Percentiles rank a stretch among this genome's conserved stretches.
phyloP scores from a whole-genome alignment of 2,329 filamentous ascomycete genomes.

The Penicillium sp. region DNA sequence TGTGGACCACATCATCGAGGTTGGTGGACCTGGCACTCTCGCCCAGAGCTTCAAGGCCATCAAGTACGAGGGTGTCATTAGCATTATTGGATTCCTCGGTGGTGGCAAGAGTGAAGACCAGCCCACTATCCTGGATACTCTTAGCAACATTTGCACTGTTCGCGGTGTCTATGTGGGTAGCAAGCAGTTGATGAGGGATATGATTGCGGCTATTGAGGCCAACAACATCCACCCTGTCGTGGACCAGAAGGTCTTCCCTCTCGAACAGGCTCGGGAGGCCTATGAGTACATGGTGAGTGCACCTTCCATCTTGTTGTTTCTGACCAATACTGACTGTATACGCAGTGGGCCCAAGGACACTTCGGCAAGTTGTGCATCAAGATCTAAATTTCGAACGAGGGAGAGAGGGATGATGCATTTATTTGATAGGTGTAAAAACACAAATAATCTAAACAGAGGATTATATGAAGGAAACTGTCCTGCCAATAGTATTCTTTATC shows the following conservation, averaged over 20 bases:
- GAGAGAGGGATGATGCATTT: not conserved
- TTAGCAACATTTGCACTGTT: conserved; percentile 51
- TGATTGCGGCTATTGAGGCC: conserved; percentile 55
- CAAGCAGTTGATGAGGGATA: conserved; percentile 54
- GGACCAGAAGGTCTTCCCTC: conserved; percentile 53
- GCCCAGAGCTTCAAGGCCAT: conserved; percentile 52
- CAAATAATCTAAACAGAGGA: no score
- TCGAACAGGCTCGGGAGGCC: conserved; percentile 50
- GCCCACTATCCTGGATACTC: conserved; percentile 50
- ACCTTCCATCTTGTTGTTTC: not conserved
- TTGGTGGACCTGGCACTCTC: conserved; percentile 61
- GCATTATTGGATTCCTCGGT: conserved; percentile 55
- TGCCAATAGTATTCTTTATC: no score
- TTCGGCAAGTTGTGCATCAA: conserved; percentile 54
- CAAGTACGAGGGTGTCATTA: conserved; percentile 52
- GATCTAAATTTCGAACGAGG: conserved; percentile 23
- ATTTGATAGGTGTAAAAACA: not conserved
- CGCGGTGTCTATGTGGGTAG: conserved; percentile 55
- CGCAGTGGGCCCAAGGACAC: conserved; percentile 49
- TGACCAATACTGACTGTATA: conserved; percentile 16
- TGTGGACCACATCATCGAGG: conserved; percentile 60
- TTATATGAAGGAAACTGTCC: not conserved
- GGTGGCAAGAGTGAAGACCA: conserved; percentile 44
- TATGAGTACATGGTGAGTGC: conserved; percentile 49
- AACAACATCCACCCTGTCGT: conserved; percentile 57